Evolutionary conservation across 768 basidiomycete species (phyloP).

Genomic region (Macrolepiota albuminosa): DNA sequence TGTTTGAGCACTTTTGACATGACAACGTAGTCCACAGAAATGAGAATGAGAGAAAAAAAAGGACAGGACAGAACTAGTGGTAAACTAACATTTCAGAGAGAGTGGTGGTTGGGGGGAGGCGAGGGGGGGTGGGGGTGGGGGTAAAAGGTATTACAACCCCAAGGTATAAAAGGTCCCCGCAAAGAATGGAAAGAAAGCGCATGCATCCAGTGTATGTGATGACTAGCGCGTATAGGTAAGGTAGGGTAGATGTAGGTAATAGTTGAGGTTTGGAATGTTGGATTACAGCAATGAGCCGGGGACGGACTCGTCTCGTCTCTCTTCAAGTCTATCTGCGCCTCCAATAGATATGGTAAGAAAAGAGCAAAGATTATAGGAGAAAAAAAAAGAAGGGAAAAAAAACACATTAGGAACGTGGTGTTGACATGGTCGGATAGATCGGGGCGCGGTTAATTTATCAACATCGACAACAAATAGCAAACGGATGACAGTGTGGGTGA

Average conservation of each 20-base stretch:
- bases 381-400: too few relatives aligned
- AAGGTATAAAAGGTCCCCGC: not conserved
- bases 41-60: not conserved
- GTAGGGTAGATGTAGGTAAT: not conserved
- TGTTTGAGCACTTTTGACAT: conserved; percentile 2
- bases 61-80: not conserved
- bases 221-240: not conserved
- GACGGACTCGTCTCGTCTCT: not conserved
- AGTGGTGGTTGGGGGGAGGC: not conserved
- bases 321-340: not conserved
- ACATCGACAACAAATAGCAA: not conserved
- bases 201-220: not conserved
- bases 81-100: not conserved
- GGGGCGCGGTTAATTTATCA: not conserved
- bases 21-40: not conserved
- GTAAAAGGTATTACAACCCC: not conserved
- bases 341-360: conserved; percentile 5
- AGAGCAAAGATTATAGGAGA: not conserved
- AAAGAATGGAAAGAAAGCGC: not conserved
- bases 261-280: not conserved
- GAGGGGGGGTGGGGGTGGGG: too few relatives aligned
- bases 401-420: not conserved
- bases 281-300: not conserved
- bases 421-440: not conserved
- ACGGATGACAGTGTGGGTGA: not conserved